These are phyloP conservation scores for Fusarium sp. DNA, from an alignment of 2,329 filamentous ascomycete genomes.

Conservation along the genomic window DNA sequence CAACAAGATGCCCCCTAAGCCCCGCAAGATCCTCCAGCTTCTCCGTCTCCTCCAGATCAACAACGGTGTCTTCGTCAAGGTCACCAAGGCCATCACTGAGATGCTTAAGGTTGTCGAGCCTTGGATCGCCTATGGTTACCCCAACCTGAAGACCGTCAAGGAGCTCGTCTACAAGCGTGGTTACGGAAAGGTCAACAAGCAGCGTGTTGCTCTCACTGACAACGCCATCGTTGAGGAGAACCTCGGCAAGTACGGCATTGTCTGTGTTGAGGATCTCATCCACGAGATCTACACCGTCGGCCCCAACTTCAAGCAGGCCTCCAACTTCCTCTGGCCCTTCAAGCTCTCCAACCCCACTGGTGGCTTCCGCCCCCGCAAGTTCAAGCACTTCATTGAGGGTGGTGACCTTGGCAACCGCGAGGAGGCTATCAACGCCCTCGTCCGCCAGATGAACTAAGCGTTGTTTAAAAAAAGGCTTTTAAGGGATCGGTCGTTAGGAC, in stretches of 20 bases:
- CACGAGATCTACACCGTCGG: slow-evolving; percentile 99
- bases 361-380: slow-evolving; percentile 96
- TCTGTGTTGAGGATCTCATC: slow-evolving; percentile 99
- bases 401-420: slow-evolving; percentile 99
- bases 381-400: slow-evolving; percentile 99
- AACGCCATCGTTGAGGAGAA: slow-evolving; percentile 97
- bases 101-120: slow-evolving; percentile 99
- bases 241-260: slow-evolving; percentile 98
- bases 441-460: slow-evolving; percentile 97
- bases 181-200: slow-evolving; percentile 99
- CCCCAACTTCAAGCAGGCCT: slow-evolving; percentile 99
- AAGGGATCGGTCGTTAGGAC: slow-evolving; percentile 48
- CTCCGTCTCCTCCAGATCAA: slow-evolving; percentile 99
- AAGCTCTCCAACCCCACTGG: slow-evolving; percentile 99
- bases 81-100: slow-evolving; percentile 97
- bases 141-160: slow-evolving; percentile 98
- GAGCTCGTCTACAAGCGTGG: slow-evolving; percentile 99
- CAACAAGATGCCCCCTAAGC: slow-evolving; percentile 99
- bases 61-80: slow-evolving; percentile 97
- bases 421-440: slow-evolving; percentile 95
- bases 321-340: slow-evolving; percentile 99
- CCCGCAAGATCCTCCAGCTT: slow-evolving; percentile 99
- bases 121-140: slow-evolving; percentile 99
- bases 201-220: slow-evolving; percentile 95
- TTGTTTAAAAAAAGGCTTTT: slow-evolving; percentile 35